Evolutionary conservation across 2,329 filamentous ascomycete species (phyloP).

Genomic region (Helminthosporium solani): DNA sequence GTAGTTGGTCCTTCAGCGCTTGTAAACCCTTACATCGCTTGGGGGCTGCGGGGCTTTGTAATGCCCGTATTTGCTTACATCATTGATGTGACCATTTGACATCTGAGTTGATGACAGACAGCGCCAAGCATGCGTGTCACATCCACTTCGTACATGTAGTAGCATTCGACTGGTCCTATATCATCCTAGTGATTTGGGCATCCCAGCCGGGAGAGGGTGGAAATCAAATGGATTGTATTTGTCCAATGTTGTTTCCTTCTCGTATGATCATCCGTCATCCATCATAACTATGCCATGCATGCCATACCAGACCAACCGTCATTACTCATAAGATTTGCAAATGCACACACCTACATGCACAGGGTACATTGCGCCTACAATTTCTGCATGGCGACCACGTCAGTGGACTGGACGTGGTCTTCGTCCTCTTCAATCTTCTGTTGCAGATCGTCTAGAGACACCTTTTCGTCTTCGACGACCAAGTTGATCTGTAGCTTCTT

Average conservation of each 20-base stretch:
- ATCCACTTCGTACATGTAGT: no score
- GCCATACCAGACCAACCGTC: constrained; percentile 12
- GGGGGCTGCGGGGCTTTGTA: no score
- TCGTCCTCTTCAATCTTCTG: constrained; percentile 82
- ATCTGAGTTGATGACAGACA: no score
- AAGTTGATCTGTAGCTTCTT: constrained; percentile 99
- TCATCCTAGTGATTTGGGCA: no score
- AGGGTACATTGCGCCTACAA: constrained; percentile 28
- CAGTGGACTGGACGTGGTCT: constrained; percentile 94
- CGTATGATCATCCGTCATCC: constrained; percentile 12
- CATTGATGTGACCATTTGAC: no score
- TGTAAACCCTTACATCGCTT: no score
- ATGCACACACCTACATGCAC: background rate
- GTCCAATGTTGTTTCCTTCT: background rate
- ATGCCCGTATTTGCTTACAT: no score
- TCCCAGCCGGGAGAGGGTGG: no score
- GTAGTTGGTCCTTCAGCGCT: no score
- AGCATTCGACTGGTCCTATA: no score
- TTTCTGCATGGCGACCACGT: constrained; percentile 66
- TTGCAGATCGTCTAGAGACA: constrained; percentile 84
- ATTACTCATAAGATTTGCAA: constrained; percentile 18
- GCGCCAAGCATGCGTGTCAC: no score
- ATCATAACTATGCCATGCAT: constrained; percentile 21
- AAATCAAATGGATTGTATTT: no score
- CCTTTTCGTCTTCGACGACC: constrained; percentile 95